phyloP scores from a whole-genome alignment of 2,329 filamentous ascomycete genomes.

The Pyrenophora teres region DNA sequence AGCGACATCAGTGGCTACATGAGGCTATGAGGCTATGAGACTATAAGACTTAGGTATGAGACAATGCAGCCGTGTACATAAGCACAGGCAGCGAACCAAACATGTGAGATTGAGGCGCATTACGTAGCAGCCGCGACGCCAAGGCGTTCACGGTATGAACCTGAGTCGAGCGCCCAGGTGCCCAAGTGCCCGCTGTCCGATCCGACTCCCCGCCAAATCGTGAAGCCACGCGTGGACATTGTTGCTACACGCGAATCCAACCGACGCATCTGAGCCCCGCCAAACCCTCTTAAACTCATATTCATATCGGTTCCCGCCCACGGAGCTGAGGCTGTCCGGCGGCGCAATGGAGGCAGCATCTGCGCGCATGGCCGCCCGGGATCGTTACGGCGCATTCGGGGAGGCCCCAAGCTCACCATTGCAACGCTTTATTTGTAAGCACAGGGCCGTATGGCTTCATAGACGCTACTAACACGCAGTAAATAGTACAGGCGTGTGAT shows the following conservation, averaged over 20 bases:
- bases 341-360: conserved; percentile 83
- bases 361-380: conserved; percentile 90
- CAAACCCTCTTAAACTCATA: background rate
- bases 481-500: conserved; percentile 82
- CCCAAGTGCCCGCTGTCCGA: conserved; percentile 1
- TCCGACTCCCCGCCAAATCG: conserved; percentile 20
- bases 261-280: conserved; percentile 4
- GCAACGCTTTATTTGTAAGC: conserved; percentile 83
- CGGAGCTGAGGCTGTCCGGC: conserved; percentile 9
- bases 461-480: conserved; percentile 14
- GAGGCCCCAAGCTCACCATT: conserved; percentile 82
- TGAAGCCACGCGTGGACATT: conserved; percentile 8
- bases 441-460: background rate
- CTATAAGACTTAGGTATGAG: background rate
- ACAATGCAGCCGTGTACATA: conserved; percentile 1
- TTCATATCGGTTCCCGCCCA: background rate
- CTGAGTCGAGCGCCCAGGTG: conserved; percentile 3
- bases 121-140: conserved; percentile 23
- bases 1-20: background rate
- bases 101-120: conserved; percentile 13
- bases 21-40: too few species aligned
- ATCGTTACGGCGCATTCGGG: conserved; percentile 85
- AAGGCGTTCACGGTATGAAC: conserved; percentile 15
- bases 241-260: conserved; percentile 10
- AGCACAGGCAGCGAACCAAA: background rate